Evolutionary conservation across 139 green algal species (phyloP).

Genomic region (Chlamydomonas eustigma): DNA sequence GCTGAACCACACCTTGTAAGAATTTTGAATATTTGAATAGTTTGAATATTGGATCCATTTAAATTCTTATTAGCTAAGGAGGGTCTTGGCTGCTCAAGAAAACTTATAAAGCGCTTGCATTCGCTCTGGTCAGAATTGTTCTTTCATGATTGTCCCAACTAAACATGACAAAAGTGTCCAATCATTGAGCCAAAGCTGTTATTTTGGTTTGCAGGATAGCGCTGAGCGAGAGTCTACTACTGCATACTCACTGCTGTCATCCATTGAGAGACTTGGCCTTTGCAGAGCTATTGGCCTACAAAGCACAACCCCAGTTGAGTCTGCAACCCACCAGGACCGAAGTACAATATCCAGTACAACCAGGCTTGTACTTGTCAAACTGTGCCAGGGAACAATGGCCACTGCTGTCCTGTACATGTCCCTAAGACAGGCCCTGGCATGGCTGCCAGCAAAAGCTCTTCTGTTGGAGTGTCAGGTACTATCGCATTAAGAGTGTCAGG

Average conservation of each 20-base stretch:
- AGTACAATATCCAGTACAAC: background rate
- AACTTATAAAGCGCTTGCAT: background rate
- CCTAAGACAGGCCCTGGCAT: background rate
- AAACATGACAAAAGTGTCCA: background rate
- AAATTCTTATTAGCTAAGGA: background rate
- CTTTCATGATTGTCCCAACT: background rate
- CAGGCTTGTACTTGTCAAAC: background rate
- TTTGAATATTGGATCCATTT: conserved; percentile 2
- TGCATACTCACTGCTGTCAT: too few relatives aligned
- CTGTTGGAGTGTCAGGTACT: background rate
- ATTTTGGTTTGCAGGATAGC: background rate
- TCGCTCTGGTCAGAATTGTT: too few relatives aligned
- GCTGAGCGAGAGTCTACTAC: background rate
- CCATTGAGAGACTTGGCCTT: background rate
- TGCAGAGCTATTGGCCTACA: background rate
- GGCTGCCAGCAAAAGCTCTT: background rate
- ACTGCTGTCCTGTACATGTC: background rate
- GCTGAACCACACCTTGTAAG: background rate
- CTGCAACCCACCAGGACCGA: background rate
- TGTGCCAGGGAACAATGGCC: background rate
- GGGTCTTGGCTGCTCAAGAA: background rate
- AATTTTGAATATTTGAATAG: conserved; percentile 4
- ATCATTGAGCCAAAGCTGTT: background rate
- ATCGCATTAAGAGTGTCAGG: background rate
- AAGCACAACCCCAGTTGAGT: background rate